phyloP scores from a whole-genome alignment of 805 yeast species.

The Cyberlindnera euphorbiiphila region DNA sequence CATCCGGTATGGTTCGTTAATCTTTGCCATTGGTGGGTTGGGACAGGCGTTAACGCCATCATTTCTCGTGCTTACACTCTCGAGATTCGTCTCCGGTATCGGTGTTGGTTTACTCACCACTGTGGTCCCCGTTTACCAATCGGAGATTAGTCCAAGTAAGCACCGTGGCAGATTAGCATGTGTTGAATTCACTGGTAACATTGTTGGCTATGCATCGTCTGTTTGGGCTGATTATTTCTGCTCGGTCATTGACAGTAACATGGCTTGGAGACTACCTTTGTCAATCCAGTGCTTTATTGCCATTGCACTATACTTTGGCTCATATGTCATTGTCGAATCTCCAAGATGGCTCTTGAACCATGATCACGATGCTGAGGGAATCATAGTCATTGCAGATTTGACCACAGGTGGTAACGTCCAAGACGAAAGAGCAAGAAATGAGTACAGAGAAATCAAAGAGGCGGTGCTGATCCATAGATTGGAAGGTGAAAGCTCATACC shows the following conservation, averaged over 20 bases:
- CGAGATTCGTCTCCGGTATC: constrained; percentile 76
- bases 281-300: constrained; percentile 77
- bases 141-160: constrained; percentile 84
- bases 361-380: constrained; percentile 77
- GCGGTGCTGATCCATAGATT: constrained; percentile 68
- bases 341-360: constrained; percentile 89
- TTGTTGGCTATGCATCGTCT: constrained; percentile 73
- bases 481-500: constrained; percentile 75
- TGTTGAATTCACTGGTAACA: constrained; percentile 84
- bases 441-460: constrained; percentile 79
- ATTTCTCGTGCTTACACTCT: constrained; percentile 58
- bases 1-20: constrained; percentile 71
- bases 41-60: constrained; percentile 61
- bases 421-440: constrained; percentile 62
- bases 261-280: constrained; percentile 78
- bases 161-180: constrained; percentile 83
- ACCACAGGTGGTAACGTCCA: constrained; percentile 76
- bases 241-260: constrained; percentile 55
- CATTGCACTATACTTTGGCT: constrained; percentile 60
- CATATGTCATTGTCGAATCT: constrained; percentile 76
- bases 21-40: constrained; percentile 76
- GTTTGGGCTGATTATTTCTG: constrained; percentile 86
- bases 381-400: constrained; percentile 78
- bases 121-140: constrained; percentile 83
- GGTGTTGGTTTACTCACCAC: constrained; percentile 85